Evolutionary conservation across 495 filamentous ascomycete genomes (phyloP).

Genomic region (Penicillium soppii): DNA sequence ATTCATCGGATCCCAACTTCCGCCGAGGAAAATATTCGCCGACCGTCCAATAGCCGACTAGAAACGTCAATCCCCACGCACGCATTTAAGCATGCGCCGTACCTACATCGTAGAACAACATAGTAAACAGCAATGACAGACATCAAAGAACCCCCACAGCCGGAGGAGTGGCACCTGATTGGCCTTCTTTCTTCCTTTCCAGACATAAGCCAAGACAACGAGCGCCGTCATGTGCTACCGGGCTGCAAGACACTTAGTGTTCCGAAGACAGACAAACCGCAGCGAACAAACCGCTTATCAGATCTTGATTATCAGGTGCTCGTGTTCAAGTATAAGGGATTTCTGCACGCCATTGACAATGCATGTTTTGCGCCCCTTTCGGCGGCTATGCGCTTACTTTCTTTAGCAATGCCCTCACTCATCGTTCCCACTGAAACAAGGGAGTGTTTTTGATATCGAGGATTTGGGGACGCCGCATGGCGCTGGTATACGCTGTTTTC

Average conservation of each 20-base stretch:
- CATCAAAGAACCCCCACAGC: neutral
- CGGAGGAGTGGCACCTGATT: neutral
- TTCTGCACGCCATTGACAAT: constrained; percentile 52
- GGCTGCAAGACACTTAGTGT: constrained; percentile 49
- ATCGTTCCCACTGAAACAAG: constrained; percentile 46
- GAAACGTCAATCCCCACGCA: neutral
- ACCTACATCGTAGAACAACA: neutral
- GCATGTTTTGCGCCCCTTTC: constrained; percentile 26
- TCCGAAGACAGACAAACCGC: constrained; percentile 31
- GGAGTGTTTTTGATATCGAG: constrained; percentile 51
- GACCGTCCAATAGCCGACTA: neutral
- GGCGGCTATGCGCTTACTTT: constrained; percentile 3
- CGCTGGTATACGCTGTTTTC: constrained; percentile 48
- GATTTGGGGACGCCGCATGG: constrained; percentile 36
- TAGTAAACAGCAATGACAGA: neutral
- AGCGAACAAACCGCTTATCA: constrained; percentile 32
- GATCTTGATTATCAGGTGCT: constrained; percentile 47
- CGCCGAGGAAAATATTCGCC: neutral
- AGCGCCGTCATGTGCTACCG: constrained; percentile 31
- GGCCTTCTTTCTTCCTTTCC: constrained; percentile 6
- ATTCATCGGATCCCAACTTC: neutral
- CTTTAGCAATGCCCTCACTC: constrained; percentile 51
- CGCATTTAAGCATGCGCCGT: neutral
- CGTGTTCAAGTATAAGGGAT: constrained; percentile 47
- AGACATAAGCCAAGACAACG: constrained; percentile 8